These are phyloP conservation scores for Aspergillus nomiae DNA, from an alignment of 2,329 filamentous ascomycete species.

Conservation along the genomic window DNA sequence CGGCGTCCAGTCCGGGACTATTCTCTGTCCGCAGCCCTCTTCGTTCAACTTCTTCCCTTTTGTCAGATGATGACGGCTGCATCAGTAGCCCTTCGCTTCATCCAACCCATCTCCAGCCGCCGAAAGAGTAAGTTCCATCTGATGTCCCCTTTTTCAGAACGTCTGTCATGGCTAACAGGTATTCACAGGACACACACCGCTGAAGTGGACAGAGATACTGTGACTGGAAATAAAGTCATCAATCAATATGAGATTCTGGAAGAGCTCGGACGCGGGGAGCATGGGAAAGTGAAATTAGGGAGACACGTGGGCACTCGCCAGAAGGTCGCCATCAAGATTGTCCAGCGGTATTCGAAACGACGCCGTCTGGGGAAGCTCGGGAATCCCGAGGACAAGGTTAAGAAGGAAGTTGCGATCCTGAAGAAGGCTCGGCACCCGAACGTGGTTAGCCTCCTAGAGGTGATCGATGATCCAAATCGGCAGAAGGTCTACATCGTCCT, in stretches of 20 bases:
- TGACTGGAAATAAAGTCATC: conserved; percentile 92
- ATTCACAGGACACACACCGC: conserved; percentile 76
- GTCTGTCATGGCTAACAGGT: neutral
- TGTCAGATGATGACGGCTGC: conserved; percentile 39
- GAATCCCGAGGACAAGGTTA: conserved; percentile 73
- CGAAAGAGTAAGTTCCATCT: conserved; percentile 66
- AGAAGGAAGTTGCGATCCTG: conserved; percentile 94
- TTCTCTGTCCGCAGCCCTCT: conserved; percentile 40
- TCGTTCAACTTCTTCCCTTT: conserved; percentile 34
- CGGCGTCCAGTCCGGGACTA: conserved; percentile 49
- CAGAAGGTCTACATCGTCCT: conserved; percentile 99
- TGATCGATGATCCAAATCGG: conserved; percentile 93
- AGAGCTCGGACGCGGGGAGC: conserved; percentile 91
- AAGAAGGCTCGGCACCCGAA: conserved; percentile 99
- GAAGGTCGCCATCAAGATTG: conserved; percentile 97
- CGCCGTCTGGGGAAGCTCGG: conserved; percentile 77
- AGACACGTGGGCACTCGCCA: conserved; percentile 74
- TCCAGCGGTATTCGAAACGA: conserved; percentile 91
- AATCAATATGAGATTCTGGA: conserved; percentile 98
- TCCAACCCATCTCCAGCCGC: conserved; percentile 70
- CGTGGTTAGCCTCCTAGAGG: conserved; percentile 90
- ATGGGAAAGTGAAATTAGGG: conserved; percentile 96
- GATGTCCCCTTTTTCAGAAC: neutral
- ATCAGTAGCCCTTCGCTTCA: conserved; percentile 66
- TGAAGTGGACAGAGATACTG: conserved; percentile 82